Base-by-base conservation (phyloP, 306 rosid species). In the Malus sylvestris region DNA sequence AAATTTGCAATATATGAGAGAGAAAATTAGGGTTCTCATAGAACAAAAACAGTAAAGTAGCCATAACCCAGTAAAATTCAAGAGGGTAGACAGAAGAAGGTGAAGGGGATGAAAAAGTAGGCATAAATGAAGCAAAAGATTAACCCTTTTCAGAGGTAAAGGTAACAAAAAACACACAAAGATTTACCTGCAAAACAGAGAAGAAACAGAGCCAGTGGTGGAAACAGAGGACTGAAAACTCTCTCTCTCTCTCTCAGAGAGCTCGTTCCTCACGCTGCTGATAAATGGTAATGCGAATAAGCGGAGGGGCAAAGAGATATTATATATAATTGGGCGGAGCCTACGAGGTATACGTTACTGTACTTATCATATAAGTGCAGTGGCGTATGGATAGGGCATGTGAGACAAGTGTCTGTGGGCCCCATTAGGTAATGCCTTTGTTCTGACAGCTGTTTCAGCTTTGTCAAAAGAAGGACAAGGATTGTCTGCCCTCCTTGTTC, bases 21-120 rank as follows among this genome's bases (percentile, higher is more conserved):
- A 25, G 32, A 59, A 62, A 79, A 72, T 38, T 73, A 85, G 84
- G 80, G 80, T 73, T 76, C 63, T 73, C 8, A 9, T 22, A 30
- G 10, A 44, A 30, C 8, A 42, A 40, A 73, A 82, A 76, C 70
- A 49, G 72, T 79, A 76, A 71, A 84, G 81, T 40, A 15, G 59
- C 32, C 14, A 9, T 10, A 71, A 73, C 63, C 79, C 78, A 29
- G 63, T 64, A 35, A 25, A 45, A 74, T 42, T 33, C 19, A 75
- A 12, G 29, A 49, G 49, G 44, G 15, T 16, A 15, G 5, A 60
- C 78, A 63, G 61, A 32, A 49, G 62, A 42, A 55, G 63, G 44
- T 27, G 74, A 57, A 7, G 14, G 68, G 66, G 7, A 22, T 15
- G 35, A 51, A 40, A 79, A 60, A 51, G 19, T 23, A 55, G 8